Base-by-base conservation (phyloP, 2,329 filamentous ascomycete genomes). In the Lachnellula willkommii region DNA sequence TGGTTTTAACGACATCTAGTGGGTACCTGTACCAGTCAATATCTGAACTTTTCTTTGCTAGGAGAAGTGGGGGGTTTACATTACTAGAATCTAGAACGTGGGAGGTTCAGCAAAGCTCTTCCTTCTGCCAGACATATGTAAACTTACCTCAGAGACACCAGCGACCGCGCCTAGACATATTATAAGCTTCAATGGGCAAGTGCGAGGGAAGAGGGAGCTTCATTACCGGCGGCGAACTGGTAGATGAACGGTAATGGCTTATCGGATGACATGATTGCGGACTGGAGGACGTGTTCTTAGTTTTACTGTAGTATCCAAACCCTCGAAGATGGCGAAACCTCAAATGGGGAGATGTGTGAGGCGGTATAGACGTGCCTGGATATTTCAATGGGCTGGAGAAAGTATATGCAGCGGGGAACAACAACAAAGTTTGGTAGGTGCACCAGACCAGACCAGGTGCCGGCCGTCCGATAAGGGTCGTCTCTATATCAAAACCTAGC, bases 1-100 rank as follows among this genome's bases (percentile, higher is more conserved):
- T 82, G 63, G 94, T 97, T 83, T 97, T 97, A 74, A 97, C 90
- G 57, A 99, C 94, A 73, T 99, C 94, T 73, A 99, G 81, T 65
- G 94, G 94, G 79, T 99, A 99, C 94, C 92, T 96, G 72, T 65
- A 69, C 66, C 22, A 50, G 35, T 67, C 47, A 67, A 58, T 50
- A 52, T 6, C 22, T 55, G 50, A 42, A 35, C 35, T 22, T 47
- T 24, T 39, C 46, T 56, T 48, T 51, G 15, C 32, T 47, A 37
- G 56, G 56, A 50, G 42, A 54, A 56, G 54, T 57, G 57, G 58
- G 53, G 53, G 47, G 24, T 82, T 70, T 77, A 93, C 89, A 95
- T 95, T 58, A 94, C 82, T 74, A 94, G 77, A 77, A 95, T 95
- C 90, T 95, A 76, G 32, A 55, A 55, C 60, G 39, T 54, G 48